Evolutionary conservation across 1,284 basidiomycete genomes (phyloP).

Genomic region (Xerocomus minutiporus): DNA sequence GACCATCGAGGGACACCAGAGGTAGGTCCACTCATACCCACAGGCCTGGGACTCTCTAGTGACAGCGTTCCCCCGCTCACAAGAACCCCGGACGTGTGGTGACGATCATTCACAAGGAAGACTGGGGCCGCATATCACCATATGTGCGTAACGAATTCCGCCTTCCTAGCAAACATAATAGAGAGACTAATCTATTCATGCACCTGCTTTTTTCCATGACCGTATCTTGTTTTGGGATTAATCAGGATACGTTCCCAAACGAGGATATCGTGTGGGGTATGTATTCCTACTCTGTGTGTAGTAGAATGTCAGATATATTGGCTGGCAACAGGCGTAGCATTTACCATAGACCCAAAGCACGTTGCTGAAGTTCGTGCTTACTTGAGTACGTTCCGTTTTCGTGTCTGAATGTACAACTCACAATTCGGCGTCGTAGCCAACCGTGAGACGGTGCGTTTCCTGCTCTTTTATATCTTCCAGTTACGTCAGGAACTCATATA

Average conservation of each 20-base stretch:
- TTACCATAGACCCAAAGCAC: not conserved
- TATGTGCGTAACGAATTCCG: conserved; percentile 40
- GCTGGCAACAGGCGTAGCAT: not conserved
- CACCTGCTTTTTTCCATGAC: conserved; percentile 27
- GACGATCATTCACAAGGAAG: conserved; percentile 76
- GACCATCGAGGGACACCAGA: conserved; percentile 85
- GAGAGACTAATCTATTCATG: conserved; percentile 47
- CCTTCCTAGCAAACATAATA: not conserved
- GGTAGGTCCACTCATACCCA: conserved; percentile 37
- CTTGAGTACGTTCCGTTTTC: not conserved
- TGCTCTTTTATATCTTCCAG: too few species aligned
- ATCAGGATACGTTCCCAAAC: not conserved
- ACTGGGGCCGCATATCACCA: conserved; percentile 47
- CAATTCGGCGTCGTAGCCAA: conserved; percentile 44
- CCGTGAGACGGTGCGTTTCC: conserved; percentile 64
- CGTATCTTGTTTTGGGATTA: not conserved
- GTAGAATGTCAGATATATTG: not conserved
- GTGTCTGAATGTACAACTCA: not conserved
- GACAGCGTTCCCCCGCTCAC: not conserved
- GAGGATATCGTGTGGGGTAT: not conserved
- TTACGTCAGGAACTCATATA: not conserved
- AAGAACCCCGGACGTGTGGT: conserved; percentile 80
- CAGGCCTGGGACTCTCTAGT: not conserved
- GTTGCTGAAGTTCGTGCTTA: not conserved
- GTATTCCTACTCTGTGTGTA: not conserved